These are phyloP conservation scores for Fusarium fracticaudum DNA, from an alignment of 2,329 filamentous ascomycete species.

Conservation along the genomic window DNA sequence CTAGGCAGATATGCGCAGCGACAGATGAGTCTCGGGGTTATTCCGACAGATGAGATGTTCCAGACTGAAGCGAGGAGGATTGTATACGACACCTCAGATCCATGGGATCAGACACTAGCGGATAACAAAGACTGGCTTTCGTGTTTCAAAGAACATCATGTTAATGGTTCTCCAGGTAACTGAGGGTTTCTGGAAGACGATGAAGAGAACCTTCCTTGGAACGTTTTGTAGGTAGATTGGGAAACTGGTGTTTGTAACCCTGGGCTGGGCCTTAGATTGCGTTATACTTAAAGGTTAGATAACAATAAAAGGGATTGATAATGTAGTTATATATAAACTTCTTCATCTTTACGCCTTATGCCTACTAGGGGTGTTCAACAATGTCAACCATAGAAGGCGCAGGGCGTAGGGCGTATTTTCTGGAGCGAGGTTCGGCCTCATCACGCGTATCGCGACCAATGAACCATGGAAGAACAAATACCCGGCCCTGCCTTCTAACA, in stretches of 20 bases:
- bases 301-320: background rate
- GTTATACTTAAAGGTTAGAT: background rate
- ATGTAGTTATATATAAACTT: background rate
- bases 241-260: background rate
- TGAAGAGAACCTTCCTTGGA: background rate
- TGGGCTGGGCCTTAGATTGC: background rate
- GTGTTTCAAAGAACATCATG: slow-evolving; percentile 31
- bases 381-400: background rate
- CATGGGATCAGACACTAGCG: slow-evolving; percentile 43
- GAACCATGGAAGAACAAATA: background rate
- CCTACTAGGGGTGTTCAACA: no score
- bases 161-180: background rate
- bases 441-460: background rate
- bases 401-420: slow-evolving; percentile 8
- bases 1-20: slow-evolving; percentile 37
- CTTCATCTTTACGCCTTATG: background rate
- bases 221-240: no score
- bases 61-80: slow-evolving; percentile 40
- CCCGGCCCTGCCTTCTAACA: fast-evolving
- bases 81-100: slow-evolving; percentile 38
- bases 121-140: slow-evolving; percentile 43
- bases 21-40: slow-evolving; percentile 32
- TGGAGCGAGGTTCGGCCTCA: background rate
- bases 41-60: slow-evolving; percentile 43
- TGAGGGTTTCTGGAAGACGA: background rate